These are phyloP conservation scores for Ogataea thermomethanolica DNA, from an alignment of 805 yeast genomes.

Conservation along the genomic window DNA sequence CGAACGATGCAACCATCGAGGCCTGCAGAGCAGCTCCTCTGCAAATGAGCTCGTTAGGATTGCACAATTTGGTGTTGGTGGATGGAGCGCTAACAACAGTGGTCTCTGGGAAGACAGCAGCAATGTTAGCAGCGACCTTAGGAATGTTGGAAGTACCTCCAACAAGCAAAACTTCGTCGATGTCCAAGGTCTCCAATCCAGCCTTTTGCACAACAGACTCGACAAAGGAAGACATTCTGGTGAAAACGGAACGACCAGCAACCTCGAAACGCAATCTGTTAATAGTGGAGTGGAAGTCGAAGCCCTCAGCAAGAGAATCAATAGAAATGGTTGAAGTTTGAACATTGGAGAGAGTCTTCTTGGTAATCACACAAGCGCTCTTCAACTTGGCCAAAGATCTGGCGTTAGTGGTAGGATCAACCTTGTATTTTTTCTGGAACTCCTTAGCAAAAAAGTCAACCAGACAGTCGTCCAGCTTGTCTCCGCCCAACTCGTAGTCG, in stretches of 20 bases:
- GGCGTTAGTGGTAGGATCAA: constrained; percentile 74
- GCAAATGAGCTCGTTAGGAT: constrained; percentile 86
- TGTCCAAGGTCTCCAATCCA: constrained; percentile 74
- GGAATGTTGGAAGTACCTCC: constrained; percentile 96
- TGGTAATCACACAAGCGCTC: constrained; percentile 77
- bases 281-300: constrained; percentile 87
- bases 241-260: constrained; percentile 72
- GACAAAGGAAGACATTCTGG: constrained; percentile 73
- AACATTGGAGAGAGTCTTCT: constrained; percentile 90
- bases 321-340: constrained; percentile 86
- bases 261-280: constrained; percentile 94
- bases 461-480: constrained; percentile 73
- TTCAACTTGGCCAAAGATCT: constrained; percentile 87
- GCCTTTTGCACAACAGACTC: constrained; percentile 77
- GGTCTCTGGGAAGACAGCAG: constrained; percentile 75
- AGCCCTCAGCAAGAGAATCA: constrained; percentile 91
- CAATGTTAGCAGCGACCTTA: constrained; percentile 75
- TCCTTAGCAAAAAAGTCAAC: constrained; percentile 87
- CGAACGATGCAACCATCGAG: constrained; percentile 75
- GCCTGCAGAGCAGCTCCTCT: constrained; percentile 98
- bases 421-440: constrained; percentile 82
- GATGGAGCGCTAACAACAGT: constrained; percentile 75
- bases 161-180: constrained; percentile 84
- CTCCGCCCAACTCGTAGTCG: constrained; percentile 83
- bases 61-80: constrained; percentile 67